Evolutionary conservation across 768 basidiomycete genomes (phyloP).

Genomic region (Mycena vulgaris): DNA sequence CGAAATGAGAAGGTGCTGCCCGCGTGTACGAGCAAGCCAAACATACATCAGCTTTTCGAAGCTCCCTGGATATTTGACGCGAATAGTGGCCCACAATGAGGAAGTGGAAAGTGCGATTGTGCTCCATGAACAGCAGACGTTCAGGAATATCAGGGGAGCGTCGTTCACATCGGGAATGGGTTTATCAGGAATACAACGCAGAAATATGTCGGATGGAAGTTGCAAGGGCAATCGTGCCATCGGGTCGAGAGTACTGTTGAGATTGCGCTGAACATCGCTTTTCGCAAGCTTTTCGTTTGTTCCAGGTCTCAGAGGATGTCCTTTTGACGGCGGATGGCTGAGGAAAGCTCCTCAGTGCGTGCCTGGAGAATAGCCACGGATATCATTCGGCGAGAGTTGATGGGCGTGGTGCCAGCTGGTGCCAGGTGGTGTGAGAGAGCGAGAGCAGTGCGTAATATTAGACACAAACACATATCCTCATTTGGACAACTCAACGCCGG

Average conservation of each 20-base stretch:
- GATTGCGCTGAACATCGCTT: neutral
- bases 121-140: constrained; percentile 6
- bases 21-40: no score
- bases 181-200: neutral
- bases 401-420: no score
- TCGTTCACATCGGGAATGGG: neutral
- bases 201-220: no score
- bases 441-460: no score
- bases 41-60: no score
- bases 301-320: constrained; percentile 5
- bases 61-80: neutral
- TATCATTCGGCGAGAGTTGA: no score
- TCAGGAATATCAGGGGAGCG: neutral
- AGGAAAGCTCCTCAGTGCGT: constrained; percentile 2
- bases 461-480: no score
- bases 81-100: neutral
- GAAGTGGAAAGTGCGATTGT: constrained; percentile 6
- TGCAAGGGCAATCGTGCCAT: neutral
- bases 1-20: no score
- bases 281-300: no score
- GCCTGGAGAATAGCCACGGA: no score
- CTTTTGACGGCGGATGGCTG: neutral
- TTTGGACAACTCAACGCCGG: no score
- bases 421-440: no score
- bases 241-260: constrained; percentile 10